phyloP scores from a whole-genome alignment of 805 yeast genomes.

The Scheffersomyces coipomensis region DNA sequence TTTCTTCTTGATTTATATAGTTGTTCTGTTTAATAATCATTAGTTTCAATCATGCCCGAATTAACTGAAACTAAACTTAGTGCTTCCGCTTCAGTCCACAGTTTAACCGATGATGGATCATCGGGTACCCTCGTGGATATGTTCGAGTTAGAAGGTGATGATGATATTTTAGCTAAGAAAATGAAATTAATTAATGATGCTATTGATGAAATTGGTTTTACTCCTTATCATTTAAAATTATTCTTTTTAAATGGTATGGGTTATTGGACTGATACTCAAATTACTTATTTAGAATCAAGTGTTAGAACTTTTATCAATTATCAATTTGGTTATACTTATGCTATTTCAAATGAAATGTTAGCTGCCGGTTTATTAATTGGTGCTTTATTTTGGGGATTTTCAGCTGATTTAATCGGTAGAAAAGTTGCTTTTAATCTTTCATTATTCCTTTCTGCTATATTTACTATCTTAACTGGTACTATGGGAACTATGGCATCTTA shows the following conservation, averaged over 20 bases:
- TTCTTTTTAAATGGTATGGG: slow-evolving; percentile 38
- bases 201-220: slow-evolving; percentile 56
- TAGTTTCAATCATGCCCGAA: too few relatives aligned
- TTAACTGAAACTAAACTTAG: too few relatives aligned
- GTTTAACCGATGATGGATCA: too few relatives aligned
- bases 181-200: slow-evolving; percentile 51
- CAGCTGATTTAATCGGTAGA: slow-evolving; percentile 56
- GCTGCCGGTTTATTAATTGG: slow-evolving; percentile 50
- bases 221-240: slow-evolving; percentile 31
- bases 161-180: slow-evolving; percentile 36
- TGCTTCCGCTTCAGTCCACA: too few relatives aligned
- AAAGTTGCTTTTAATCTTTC: slow-evolving; percentile 50
- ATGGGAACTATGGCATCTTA: slow-evolving; percentile 49
- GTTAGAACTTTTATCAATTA: slow-evolving; percentile 25
- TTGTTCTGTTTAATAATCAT: too few relatives aligned
- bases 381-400: slow-evolving; percentile 54
- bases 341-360: slow-evolving; percentile 24
- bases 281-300: slow-evolving; percentile 20
- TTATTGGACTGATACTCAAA: slow-evolving; percentile 32
- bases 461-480: slow-evolving; percentile 54
- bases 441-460: slow-evolving; percentile 44
- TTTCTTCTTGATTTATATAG: too few relatives aligned
- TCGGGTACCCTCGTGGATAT: slow-evolving; percentile 12
- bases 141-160: slow-evolving; percentile 22
- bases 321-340: slow-evolving; percentile 23